Base-by-base conservation (phyloP, 2,329 filamentous ascomycete species). In the Aspergillus fumigatus region DNA sequence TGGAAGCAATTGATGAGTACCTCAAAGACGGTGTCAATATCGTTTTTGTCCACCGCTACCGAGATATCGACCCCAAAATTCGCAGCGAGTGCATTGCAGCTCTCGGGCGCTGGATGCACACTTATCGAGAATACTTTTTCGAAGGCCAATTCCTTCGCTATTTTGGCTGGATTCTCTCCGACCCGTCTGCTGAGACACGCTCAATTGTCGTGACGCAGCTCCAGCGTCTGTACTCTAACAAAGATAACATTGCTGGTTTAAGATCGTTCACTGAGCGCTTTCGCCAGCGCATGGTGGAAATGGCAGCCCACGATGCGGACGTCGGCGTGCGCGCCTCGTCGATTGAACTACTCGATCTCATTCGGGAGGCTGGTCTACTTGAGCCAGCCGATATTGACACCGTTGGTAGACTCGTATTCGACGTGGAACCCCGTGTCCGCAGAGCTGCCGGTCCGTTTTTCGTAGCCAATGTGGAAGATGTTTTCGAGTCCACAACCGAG, bases 221-320 rank as follows among this genome's bases (percentile, higher is more conserved):
- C 14, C 81, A 84, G 23, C 86, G 84, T 56, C 82, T 99, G 4
- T 93, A 95, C 75, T 88, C 86, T 67, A 86, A 90, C 57, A 87
- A 90, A 62, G 86, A 92, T 53, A 91, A 91, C 69, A 84, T 95
- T 62, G 81, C 80, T 48, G 83, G 84, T 1, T 79, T 99, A 52
- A 89, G 91, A 56, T 90, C 92, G 58, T 99, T 97, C 67, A 96
- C 95, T 38, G 94, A 97, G 71, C 84, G 92, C 50, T 99, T 97
- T 73, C 84, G 92, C 50, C 81, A 87, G 5, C 86, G 94, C 27
- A 80, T 99, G 41, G 88, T 97, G 26, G 94, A 99, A 75, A 97
- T 99, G 79, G 92, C 92, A 0, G 90, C 88, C 6, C 84, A 86
- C 59, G 94, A 99, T 72, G 84, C 88, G 0, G 94, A 99, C 64